phyloP scores from a whole-genome alignment of 306 rosid species.

The Pterocarpus santalinus region DNA sequence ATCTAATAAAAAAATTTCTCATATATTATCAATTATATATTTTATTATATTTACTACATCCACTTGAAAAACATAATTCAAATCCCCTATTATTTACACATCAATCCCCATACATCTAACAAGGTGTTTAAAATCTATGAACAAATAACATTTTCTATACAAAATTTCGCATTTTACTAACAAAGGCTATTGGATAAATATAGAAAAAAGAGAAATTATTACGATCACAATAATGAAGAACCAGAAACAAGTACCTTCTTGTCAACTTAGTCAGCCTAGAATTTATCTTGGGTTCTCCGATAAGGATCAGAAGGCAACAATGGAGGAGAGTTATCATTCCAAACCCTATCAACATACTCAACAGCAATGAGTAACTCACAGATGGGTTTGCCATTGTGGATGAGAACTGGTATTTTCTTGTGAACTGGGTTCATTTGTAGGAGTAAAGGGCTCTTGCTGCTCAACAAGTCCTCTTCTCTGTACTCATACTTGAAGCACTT shows the following conservation, averaged over 20 bases:
- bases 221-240: no score
- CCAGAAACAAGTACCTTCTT: conserved; percentile 31
- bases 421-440: conserved; percentile 52
- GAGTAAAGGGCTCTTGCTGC: conserved; percentile 46
- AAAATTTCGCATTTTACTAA: no score
- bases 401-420: conserved; percentile 52
- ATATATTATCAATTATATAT: no score
- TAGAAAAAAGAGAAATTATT: no score
- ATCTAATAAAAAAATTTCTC: no score
- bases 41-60: no score
- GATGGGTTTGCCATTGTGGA: conserved; percentile 51
- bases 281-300: conserved; percentile 42
- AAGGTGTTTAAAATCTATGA: no score
- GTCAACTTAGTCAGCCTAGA: conserved; percentile 50
- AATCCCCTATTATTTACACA: no score
- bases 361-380: conserved; percentile 50
- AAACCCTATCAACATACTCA: conserved; percentile 53
- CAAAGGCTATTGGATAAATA: background rate
- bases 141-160: no score
- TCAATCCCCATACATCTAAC: no score
- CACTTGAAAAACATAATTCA: no score
- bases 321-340: conserved; percentile 43
- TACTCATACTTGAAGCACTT: conserved; percentile 51
- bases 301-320: conserved; percentile 48
- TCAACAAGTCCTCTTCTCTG: conserved; percentile 43